These are phyloP conservation scores for Tuber umbilicatum DNA, from an alignment of 495 filamentous ascomycete genomes.

Conservation along the genomic window DNA sequence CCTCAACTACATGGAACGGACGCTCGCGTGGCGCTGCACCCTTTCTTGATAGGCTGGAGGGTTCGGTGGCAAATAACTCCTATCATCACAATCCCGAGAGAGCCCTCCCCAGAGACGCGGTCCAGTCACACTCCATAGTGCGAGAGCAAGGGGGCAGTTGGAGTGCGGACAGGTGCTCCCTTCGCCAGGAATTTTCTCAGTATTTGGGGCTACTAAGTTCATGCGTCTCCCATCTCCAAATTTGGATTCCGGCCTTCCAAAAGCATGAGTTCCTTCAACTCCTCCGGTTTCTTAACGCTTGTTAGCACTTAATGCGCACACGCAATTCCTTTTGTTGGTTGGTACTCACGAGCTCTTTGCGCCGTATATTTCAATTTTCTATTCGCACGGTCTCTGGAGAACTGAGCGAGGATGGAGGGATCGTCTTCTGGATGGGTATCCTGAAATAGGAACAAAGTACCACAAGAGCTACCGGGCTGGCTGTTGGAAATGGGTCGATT, in stretches of 20 bases:
- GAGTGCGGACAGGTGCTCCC: neutral
- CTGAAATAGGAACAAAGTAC: neutral
- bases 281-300: neutral
- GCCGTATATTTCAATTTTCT: neutral
- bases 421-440: neutral
- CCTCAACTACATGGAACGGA: neutral
- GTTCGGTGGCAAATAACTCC: neutral
- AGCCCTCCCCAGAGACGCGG: neutral
- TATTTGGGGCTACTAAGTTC: neutral
- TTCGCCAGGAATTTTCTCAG: neutral
- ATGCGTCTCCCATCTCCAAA: neutral
- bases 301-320: neutral
- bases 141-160: neutral
- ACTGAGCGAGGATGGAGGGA: neutral
- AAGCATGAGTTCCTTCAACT: neutral
- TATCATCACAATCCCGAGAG: neutral
- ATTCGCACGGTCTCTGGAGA: neutral
- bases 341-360: neutral
- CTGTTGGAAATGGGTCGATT: neutral
- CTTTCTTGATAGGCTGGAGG: neutral
- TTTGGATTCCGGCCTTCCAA: neutral
- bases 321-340: neutral
- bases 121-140: neutral
- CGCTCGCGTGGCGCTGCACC: neutral
- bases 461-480: neutral